These are phyloP conservation scores for Auriculariales sp. DNA, from an alignment of 768 basidiomycete genomes.

Conservation along the genomic window DNA sequence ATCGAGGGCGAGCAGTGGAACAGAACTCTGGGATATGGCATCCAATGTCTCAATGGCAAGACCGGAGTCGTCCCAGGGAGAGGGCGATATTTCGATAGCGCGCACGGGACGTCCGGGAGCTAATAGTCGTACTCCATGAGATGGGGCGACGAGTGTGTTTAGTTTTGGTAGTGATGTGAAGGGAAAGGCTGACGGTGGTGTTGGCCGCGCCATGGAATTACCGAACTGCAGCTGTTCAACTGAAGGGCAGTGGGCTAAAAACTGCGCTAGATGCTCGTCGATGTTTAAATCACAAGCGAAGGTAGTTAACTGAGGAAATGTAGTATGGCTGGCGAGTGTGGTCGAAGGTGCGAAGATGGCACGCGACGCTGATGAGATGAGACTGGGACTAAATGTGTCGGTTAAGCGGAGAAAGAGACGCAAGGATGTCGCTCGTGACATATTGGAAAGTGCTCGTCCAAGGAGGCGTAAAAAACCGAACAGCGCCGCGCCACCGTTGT, in stretches of 20 bases:
- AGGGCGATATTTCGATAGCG: conserved; percentile 41
- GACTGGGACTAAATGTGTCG: not conserved
- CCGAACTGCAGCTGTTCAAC: conserved; percentile 46
- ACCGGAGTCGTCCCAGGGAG: conserved; percentile 41
- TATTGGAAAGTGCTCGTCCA: conserved; percentile 37
- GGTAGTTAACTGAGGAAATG: conserved; percentile 16
- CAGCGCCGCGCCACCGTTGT: conserved; percentile 22
- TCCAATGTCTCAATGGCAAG: conserved; percentile 41
- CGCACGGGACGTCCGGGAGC: conserved; percentile 54
- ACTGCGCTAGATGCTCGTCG: conserved; percentile 40
- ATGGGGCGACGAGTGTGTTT: conserved; percentile 46
- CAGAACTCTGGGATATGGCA: conserved; percentile 34
- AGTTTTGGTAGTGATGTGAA: conserved; percentile 27
- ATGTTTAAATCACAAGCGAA: conserved; percentile 46
- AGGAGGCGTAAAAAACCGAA: conserved; percentile 33
- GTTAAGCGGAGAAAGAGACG: conserved; percentile 25
- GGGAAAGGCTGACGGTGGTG: conserved; percentile 14
- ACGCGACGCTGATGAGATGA: conserved; percentile 1
- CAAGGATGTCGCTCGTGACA: conserved; percentile 48
- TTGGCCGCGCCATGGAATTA: conserved; percentile 16
- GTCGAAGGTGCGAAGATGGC: conserved; percentile 39
- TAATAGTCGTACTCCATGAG: conserved; percentile 36
- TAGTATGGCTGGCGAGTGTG: conserved; percentile 11
- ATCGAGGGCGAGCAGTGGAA: conserved; percentile 39
- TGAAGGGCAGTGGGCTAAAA: conserved; percentile 39